Conservation (phyloP, 768 basidiomycete genomes). For the Lentinula detonsa region DNA sequence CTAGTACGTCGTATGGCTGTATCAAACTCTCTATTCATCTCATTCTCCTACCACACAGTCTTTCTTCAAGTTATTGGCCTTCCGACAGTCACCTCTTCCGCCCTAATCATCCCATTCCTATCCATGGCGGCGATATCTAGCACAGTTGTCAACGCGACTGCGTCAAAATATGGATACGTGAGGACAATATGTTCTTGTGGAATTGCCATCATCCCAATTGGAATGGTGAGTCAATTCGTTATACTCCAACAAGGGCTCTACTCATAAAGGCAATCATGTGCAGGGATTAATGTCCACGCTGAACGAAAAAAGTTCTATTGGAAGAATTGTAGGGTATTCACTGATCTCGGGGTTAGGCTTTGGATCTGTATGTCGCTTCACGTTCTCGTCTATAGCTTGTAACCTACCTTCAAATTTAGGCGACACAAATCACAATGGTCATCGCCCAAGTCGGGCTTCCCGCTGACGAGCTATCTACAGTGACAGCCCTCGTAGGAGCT, state of each 20-base stretch:
- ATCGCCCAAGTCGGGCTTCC: slow-evolving; percentile 20
- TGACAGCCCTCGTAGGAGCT: slow-evolving; percentile 17
- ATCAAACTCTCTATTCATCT: neutral
- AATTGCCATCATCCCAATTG: slow-evolving; percentile 14
- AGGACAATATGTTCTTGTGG: slow-evolving; percentile 9
- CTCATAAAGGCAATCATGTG: neutral
- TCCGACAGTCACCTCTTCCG: slow-evolving; percentile 14
- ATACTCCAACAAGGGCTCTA: neutral
- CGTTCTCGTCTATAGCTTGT: neutral
- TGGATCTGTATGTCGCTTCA: slow-evolving; percentile 14
- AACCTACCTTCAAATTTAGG: slow-evolving; percentile 7
- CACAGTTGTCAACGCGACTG: slow-evolving; percentile 11
- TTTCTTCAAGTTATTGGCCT: slow-evolving; percentile 19
- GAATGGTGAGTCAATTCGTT: slow-evolving; percentile 12
- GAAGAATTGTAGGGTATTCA: slow-evolving; percentile 16
- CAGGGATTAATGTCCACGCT: slow-evolving; percentile 19
- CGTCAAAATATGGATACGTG: slow-evolving; percentile 11
- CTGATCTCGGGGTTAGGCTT: slow-evolving; percentile 17
- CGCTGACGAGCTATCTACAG: slow-evolving; percentile 16
- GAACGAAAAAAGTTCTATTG: slow-evolving; percentile 15
- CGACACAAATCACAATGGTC: slow-evolving; percentile 17
- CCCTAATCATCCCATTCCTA: slow-evolving; percentile 18
- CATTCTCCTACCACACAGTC: slow-evolving; percentile 7
- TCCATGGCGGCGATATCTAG: slow-evolving; percentile 15
- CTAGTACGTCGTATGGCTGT: slow-evolving; percentile 7